A percentile compares a stretch with the other conserved stretches of the same genome.
phyloP scores from a whole-genome alignment of 345 rosid genomes.

The Murraya paniculata region DNA sequence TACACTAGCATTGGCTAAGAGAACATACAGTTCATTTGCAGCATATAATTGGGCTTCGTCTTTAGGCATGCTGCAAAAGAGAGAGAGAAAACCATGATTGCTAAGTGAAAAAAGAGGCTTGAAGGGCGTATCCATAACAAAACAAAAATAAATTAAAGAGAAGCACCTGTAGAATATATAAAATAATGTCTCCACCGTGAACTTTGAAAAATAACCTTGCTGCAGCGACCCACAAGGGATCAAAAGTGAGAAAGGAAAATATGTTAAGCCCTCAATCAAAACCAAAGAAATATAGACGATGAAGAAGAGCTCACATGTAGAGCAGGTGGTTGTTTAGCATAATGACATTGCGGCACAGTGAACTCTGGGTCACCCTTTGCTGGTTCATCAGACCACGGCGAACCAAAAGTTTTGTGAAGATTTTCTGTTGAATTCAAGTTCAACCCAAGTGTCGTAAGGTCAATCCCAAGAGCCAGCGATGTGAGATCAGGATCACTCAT shows the following conservation, averaged over 20 bases:
- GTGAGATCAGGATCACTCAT: slow-evolving; percentile 81
- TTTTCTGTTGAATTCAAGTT: slow-evolving; percentile 88
- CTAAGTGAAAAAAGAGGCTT: not conserved
- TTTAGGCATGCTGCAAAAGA: slow-evolving; percentile 83
- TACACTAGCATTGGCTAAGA: not conserved
- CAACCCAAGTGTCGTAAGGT: slow-evolving; percentile 86
- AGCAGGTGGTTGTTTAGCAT: slow-evolving; percentile 81
- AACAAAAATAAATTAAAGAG: not conserved
- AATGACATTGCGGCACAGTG: slow-evolving; percentile 85
- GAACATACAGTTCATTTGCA: slow-evolving; percentile 90
- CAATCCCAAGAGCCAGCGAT: slow-evolving; percentile 88
- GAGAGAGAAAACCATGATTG: not conserved
- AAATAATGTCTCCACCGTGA: slow-evolving; percentile 67
- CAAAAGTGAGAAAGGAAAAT: not conserved
- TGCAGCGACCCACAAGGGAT: slow-evolving; percentile 38
- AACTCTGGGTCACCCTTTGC: slow-evolving; percentile 94
- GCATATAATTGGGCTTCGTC: slow-evolving; percentile 94
- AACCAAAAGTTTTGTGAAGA: slow-evolving; percentile 96
- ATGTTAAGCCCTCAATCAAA: not conserved
- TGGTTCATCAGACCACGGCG: slow-evolving; percentile 98
- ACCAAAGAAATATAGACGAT: not conserved
- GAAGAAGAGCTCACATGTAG: slow-evolving; percentile 53
- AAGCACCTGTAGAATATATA: slow-evolving; percentile 86
- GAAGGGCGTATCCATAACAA: not conserved
- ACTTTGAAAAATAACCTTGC: slow-evolving; percentile 85